phyloP scores from a whole-genome alignment of 345 rosid genomes.

The Hypericum androsaemum region DNA sequence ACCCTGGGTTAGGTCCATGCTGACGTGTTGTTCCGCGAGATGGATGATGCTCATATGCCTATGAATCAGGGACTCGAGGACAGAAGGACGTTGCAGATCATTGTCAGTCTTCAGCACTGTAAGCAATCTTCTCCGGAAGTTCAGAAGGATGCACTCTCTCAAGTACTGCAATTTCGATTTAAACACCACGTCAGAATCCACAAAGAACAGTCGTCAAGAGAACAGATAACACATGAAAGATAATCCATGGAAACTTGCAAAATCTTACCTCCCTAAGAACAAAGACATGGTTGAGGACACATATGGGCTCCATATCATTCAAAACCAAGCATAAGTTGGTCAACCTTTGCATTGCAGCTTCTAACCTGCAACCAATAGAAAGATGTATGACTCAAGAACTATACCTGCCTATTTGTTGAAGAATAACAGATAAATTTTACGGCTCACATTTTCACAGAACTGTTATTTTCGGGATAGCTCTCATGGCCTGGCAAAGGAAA shows the following conservation, averaged over 20 bases:
- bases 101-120: conserved; percentile 74
- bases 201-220: not conserved
- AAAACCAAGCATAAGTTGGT: conserved; percentile 84
- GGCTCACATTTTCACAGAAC: conserved; percentile 80
- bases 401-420: conserved; percentile 1
- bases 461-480: conserved; percentile 85
- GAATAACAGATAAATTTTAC: conserved; percentile 5
- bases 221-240: conserved; percentile 3
- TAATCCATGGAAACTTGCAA: conserved; percentile 6
- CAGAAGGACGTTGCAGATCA: conserved; percentile 95
- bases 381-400: conserved; percentile 5
- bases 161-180: conserved; percentile 56
- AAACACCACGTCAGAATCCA: conserved; percentile 11
- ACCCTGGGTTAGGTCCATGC: conserved; percentile 98
- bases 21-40: conserved; percentile 95
- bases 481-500: conserved; percentile 92
- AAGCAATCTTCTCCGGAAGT: conserved; percentile 89
- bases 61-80: conserved; percentile 66
- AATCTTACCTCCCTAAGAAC: conserved; percentile 86
- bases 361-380: conserved; percentile 59
- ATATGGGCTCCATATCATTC: conserved; percentile 99
- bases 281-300: conserved; percentile 93
- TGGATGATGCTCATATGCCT: conserved; percentile 90
- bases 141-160: conserved; percentile 96
- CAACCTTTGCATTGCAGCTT: conserved; percentile 99